Conservation (phyloP, 1,284 basidiomycete genomes). For the Mycena citricolor region DNA sequence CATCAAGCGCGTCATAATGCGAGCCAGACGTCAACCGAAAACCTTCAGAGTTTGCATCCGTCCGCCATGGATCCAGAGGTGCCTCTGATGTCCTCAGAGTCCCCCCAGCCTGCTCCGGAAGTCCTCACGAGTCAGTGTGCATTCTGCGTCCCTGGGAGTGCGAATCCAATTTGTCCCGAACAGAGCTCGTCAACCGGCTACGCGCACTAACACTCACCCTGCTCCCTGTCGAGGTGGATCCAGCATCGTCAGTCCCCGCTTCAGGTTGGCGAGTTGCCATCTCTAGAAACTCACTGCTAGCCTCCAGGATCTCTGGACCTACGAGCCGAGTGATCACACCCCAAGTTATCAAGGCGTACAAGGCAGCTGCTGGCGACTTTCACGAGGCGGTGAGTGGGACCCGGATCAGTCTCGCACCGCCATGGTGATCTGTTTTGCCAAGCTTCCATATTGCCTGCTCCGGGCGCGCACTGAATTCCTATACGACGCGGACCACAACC, state of each 20-base stretch:
- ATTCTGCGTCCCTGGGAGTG: no score
- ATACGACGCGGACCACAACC: constrained; percentile 69
- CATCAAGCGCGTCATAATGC: no score
- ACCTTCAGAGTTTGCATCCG: no score
- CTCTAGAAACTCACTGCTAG: not conserved
- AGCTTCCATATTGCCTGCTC: constrained; percentile 82
- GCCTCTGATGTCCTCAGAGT: no score
- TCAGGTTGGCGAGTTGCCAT: no score
- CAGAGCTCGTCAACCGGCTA: constrained; percentile 81
- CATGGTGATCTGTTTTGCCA: constrained; percentile 1
- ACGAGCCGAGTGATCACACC: constrained; percentile 74
- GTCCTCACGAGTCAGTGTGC: no score
- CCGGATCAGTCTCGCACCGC: no score
- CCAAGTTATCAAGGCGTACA: constrained; percentile 64
- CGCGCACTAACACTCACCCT: constrained; percentile 76
- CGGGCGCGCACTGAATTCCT: constrained; percentile 78
- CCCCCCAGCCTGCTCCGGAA: no score
- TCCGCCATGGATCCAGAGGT: no score
- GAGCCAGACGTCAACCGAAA: no score
- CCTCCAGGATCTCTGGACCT: constrained; percentile 51
- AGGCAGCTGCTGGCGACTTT: constrained; percentile 74
- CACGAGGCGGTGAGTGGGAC: constrained; percentile 63
- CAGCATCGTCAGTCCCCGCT: constrained; percentile 36
- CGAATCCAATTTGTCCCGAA: no score
- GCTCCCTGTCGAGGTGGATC: constrained; percentile 79